These are phyloP conservation scores for Cryptococcus sp. DNA, from an alignment of 1,284 basidiomycete genomes.

Conservation along the genomic window DNA sequence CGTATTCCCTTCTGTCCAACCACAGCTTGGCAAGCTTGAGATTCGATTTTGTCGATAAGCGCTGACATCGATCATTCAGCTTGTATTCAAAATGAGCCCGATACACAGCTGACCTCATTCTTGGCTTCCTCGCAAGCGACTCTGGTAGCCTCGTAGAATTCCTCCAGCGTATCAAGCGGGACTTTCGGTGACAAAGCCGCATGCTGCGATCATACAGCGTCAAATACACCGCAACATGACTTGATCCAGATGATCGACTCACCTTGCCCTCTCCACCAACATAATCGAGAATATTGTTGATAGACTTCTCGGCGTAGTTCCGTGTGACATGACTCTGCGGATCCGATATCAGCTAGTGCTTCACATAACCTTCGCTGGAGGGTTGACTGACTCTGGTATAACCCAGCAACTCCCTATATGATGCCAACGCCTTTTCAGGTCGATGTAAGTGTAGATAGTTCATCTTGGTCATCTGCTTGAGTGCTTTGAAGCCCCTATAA, in stretches of 20 bases:
- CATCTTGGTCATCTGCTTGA: constrained; percentile 97
- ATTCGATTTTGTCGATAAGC: constrained; percentile 92
- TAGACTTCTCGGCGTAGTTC: constrained; percentile 87
- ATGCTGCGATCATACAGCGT: constrained; percentile 33
- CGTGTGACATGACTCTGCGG: constrained; percentile 45
- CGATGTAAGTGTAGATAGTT: constrained; percentile 77
- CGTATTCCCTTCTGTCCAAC: constrained; percentile 92
- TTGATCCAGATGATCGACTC: constrained; percentile 41
- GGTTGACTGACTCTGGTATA: constrained; percentile 70
- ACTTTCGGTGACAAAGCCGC: constrained; percentile 57
- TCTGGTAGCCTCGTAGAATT: constrained; percentile 93
- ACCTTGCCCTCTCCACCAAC: constrained; percentile 84
- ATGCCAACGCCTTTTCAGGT: constrained; percentile 79
- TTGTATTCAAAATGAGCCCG: background rate
- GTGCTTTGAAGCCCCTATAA: constrained; percentile 92
- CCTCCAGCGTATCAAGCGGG: constrained; percentile 84
- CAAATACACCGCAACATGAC: constrained; percentile 14
- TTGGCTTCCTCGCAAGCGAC: constrained; percentile 86
- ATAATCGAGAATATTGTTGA: constrained; percentile 98
- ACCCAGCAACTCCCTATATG: constrained; percentile 79
- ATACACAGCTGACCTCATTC: constrained; percentile 72
- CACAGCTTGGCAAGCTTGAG: constrained; percentile 96
- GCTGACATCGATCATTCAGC: constrained; percentile 56
- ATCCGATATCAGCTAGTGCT: background rate
- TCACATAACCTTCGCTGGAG: background rate